A percentile compares a stretch with the other conserved stretches of the same genome.
These are phyloP conservation scores for Phellinidium pouzarii DNA, from an alignment of 1,284 basidiomycete species.

Conservation along the genomic window DNA sequence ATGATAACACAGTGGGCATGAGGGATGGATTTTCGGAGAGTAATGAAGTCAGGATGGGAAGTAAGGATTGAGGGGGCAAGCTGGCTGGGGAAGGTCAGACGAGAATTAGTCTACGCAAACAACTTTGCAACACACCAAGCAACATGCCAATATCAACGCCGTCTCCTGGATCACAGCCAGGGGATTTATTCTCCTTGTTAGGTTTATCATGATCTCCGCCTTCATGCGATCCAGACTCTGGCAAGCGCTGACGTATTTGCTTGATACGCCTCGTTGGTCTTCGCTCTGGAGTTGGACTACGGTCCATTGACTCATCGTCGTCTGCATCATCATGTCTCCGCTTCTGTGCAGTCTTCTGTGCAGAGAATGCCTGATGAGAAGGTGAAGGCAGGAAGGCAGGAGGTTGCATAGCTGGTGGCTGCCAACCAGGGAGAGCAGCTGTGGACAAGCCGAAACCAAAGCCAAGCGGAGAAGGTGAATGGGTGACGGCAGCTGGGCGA, in stretches of 20 bases:
- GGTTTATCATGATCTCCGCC: slow-evolving; percentile 26
- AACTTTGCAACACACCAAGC: slow-evolving; percentile 46
- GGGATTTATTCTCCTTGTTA: slow-evolving; percentile 41
- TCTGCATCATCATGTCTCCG: slow-evolving; percentile 54
- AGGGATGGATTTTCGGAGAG: slow-evolving; percentile 58
- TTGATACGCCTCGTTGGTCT: slow-evolving; percentile 46
- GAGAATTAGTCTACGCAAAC: slow-evolving; percentile 13
- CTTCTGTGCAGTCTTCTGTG: slow-evolving; percentile 43
- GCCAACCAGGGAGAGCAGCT: slow-evolving; percentile 33
- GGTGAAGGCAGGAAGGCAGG: slow-evolving; percentile 42
- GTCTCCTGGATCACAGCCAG: slow-evolving; percentile 34
- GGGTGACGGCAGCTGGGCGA: slow-evolving; percentile 50
- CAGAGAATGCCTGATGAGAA: slow-evolving; percentile 33
- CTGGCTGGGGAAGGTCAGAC: slow-evolving; percentile 41
- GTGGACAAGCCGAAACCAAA: slow-evolving; percentile 61
- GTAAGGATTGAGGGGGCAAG: slow-evolving; percentile 62
- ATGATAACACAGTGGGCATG: slow-evolving; percentile 58
- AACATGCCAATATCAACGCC: slow-evolving; percentile 74
- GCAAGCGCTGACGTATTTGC: slow-evolving; percentile 58
- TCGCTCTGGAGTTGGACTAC: slow-evolving; percentile 73
- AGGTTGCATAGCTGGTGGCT: slow-evolving; percentile 33
- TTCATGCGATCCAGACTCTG: slow-evolving; percentile 28
- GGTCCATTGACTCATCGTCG: slow-evolving; percentile 68
- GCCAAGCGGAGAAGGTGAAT: slow-evolving; percentile 58
- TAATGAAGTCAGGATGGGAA: slow-evolving; percentile 63